Evolutionary conservation across 2,329 filamentous ascomycete genomes (phyloP).

Genomic region (Chrysoporthe cubensis): DNA sequence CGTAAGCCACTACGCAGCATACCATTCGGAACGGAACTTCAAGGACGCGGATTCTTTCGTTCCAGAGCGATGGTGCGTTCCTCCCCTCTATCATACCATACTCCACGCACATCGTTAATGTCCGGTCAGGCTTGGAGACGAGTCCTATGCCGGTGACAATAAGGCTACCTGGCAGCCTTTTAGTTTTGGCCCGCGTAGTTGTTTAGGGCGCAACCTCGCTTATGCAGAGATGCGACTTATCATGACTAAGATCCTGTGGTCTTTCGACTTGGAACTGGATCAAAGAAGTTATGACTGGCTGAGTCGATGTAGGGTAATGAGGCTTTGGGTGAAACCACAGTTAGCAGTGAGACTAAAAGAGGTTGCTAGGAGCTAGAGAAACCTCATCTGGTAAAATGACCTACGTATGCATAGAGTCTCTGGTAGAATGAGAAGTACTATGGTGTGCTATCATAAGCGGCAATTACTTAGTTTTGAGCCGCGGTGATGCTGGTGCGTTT

Average conservation of each 20-base stretch:
- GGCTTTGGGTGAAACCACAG: background rate
- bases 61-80: slow-evolving; percentile 11
- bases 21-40: slow-evolving; percentile 8
- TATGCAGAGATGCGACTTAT: slow-evolving; percentile 11
- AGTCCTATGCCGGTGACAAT: background rate
- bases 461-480: background rate
- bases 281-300: background rate
- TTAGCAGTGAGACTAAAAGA: background rate
- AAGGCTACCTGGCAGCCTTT: slow-evolving; percentile 8
- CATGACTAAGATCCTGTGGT: slow-evolving; percentile 10
- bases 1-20: background rate
- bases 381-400: background rate
- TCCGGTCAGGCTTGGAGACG: background rate
- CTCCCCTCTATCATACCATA: background rate
- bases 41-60: background rate
- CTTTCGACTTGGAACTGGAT: slow-evolving; percentile 10
- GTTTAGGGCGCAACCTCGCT: slow-evolving; percentile 13
- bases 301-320: background rate
- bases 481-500: too few relatives aligned
- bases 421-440: background rate
- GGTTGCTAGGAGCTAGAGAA: background rate
- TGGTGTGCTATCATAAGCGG: background rate
- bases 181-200: slow-evolving; percentile 7
- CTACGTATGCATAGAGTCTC: background rate
- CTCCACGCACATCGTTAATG: background rate